phyloP scores from a whole-genome alignment of 495 filamentous ascomycete species.

The Aspergillus kassunensis region DNA sequence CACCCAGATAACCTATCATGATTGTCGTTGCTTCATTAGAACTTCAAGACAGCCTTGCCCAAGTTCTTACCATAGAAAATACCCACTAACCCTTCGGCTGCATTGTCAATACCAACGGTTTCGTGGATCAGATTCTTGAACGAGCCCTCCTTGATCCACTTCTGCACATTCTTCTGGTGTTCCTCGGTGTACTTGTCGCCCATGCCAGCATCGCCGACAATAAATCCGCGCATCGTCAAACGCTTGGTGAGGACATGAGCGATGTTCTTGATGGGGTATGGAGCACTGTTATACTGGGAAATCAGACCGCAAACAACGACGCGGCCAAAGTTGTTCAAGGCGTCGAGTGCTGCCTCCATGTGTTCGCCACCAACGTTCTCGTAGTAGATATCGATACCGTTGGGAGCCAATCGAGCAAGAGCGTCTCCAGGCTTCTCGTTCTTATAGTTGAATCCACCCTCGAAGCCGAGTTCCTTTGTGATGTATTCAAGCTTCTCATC shows the following conservation, averaged over 20 bases:
- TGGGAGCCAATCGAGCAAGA: conserved; percentile 66
- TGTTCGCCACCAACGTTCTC: conserved; percentile 94
- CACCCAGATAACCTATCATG: neutral
- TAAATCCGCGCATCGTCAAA: conserved; percentile 70
- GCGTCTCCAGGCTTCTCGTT: conserved; percentile 66
- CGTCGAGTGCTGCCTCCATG: conserved; percentile 68
- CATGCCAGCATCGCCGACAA: conserved; percentile 63
- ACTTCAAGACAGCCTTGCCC: conserved; percentile 84
- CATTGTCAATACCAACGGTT: conserved; percentile 80
- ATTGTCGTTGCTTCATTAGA: conserved; percentile 30
- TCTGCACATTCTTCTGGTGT: conserved; percentile 73
- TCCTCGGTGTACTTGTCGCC: conserved; percentile 67
- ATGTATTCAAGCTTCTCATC: conserved; percentile 70
- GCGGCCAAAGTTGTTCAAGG: conserved; percentile 66
- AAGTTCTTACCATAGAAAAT: conserved; percentile 86
- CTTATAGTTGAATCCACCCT: conserved; percentile 76
- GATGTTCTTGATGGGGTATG: conserved; percentile 69
- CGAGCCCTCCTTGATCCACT: conserved; percentile 81
- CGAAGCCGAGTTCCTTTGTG: conserved; percentile 60
- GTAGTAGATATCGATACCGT: conserved; percentile 92
- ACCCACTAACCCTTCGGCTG: conserved; percentile 75
- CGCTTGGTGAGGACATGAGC: conserved; percentile 50
- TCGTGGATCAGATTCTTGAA: conserved; percentile 69
- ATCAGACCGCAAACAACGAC: conserved; percentile 69
- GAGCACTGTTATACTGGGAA: conserved; percentile 70